Base-by-base conservation (phyloP, 2,329 filamentous ascomycete genomes). In the Ascochyta pisi region DNA sequence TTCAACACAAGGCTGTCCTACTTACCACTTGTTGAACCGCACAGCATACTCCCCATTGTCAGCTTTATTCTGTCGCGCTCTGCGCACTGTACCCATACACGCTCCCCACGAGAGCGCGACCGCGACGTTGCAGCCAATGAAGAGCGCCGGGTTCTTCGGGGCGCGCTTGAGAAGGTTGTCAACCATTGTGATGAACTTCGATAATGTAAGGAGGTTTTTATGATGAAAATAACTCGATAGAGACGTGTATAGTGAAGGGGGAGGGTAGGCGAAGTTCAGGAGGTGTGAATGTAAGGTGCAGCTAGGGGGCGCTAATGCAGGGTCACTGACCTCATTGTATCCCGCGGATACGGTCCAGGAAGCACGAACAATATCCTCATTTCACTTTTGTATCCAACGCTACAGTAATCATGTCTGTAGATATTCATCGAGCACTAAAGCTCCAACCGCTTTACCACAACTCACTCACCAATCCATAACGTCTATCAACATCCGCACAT, bases 61-160 rank as follows among this genome's bases (percentile, higher is more conserved):
- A 1, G 37, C 31, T 33, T 38, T 43, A 7, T 37, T 48, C 38
- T 31, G 19, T 0, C 53, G 23, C 47, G 47, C 53, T 13, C 53
- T 40, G 13, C 43, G 31, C 2, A 56, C 42, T 5, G 42, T 35
- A 8, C 53, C 53, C 53, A 56, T 56, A 16, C 42, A 46, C 2
- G 53, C 47, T 19, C 47, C 53, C 53, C 53, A 56, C 15, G 53
- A 10, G 23, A 56, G 42, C 33, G 48, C 43, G 12, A 56, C 53
- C 9, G 42, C 29, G 26, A 56, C 42, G 43, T 56, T 56, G 42
- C 37, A 43, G 4, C 35, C 47, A n/a, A 56, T 47, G 38, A 56
- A 51, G 3, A 51, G 47, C 42, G 53, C 53, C 0, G 53, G 33
- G 33, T 56, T 51, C 24, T 50, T 50, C 6, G 53, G 53, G n/a